phyloP scores from a whole-genome alignment of 306 rosid species.

The Inga laurina region DNA sequence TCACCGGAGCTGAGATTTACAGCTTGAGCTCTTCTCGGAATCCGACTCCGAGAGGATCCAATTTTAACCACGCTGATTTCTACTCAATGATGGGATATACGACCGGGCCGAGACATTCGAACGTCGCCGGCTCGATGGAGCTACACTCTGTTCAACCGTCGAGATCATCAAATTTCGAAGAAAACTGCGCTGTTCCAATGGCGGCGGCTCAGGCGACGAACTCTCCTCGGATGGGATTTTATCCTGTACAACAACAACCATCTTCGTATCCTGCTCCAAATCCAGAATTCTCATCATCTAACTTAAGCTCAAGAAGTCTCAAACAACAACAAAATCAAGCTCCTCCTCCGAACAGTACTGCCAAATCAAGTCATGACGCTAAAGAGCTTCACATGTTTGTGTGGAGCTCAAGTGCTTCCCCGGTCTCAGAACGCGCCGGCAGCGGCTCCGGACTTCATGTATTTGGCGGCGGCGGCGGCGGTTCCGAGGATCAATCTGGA shows the following conservation, averaged over 20 bases:
- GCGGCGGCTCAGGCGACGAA: constrained; percentile 11
- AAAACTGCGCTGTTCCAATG: constrained; percentile 39
- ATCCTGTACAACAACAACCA: constrained; percentile 47
- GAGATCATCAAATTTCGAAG: constrained; percentile 84
- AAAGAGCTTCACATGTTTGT: constrained; percentile 75
- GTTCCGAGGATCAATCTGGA: constrained; percentile 75
- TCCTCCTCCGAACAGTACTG: neutral
- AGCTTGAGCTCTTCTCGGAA: constrained; percentile 86
- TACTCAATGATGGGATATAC: constrained; percentile 88
- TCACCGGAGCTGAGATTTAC: constrained; percentile 96
- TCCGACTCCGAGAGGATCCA: constrained; percentile 94
- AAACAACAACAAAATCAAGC: constrained; percentile 37
- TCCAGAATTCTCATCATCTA: constrained; percentile 76
- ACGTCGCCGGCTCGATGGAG: constrained; percentile 64
- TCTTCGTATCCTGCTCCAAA: constrained; percentile 77
- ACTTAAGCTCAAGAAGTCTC: constrained; percentile 38
- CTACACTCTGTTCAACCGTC: constrained; percentile 84
- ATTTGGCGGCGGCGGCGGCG: constrained; percentile 62
- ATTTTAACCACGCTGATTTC: constrained; percentile 83
- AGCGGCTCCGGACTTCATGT: constrained; percentile 49
- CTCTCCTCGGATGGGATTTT: constrained; percentile 67
- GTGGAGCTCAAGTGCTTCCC: constrained; percentile 63
- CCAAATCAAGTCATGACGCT: constrained; percentile 51
- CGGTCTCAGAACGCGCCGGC: constrained; percentile 50
- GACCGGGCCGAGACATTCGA: constrained; percentile 71